phyloP scores from a whole-genome alignment of 106 monocot species.

The Amphibolis antarctica region DNA sequence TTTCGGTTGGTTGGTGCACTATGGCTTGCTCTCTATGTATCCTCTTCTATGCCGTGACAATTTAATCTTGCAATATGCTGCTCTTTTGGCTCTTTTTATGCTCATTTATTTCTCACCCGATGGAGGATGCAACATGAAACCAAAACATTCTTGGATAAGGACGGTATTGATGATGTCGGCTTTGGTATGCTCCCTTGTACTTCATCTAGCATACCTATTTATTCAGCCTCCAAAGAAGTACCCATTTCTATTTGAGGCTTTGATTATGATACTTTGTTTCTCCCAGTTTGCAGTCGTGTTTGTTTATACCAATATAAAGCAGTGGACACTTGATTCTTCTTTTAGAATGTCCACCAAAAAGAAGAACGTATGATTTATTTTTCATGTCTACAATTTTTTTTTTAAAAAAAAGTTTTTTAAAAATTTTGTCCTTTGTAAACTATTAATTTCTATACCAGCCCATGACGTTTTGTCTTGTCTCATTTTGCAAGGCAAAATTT shows the following conservation, averaged over 20 bases:
- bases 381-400: too few relatives aligned
- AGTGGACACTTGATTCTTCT: conserved; percentile 30
- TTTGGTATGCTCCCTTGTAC: conserved; percentile 25
- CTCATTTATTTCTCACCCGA: conserved; percentile 38
- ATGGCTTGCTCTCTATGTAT: conserved; percentile 73
- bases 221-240: conserved; percentile 59
- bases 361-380: conserved; percentile 47
- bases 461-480: too few relatives aligned
- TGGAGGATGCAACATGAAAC: conserved; percentile 4
- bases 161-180: conserved; percentile 21
- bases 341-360: conserved; percentile 20
- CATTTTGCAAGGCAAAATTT: too few relatives aligned
- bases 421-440: too few relatives aligned
- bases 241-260: conserved; percentile 91
- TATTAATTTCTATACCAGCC: too few relatives aligned
- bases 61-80: conserved; percentile 61
- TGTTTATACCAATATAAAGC: conserved; percentile 61
- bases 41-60: conserved; percentile 74
- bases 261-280: conserved; percentile 83
- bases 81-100: conserved; percentile 51
- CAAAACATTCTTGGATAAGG: conserved; percentile 8
- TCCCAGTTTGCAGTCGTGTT: conserved; percentile 69
- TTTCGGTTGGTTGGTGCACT: conserved; percentile 50
- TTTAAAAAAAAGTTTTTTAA: too few relatives aligned
- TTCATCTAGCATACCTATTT: conserved; percentile 45